A percentile compares a stretch with the other conserved stretches of the same genome.
Evolutionary conservation across 176 grass and related monocot species (phyloP).

Genomic region (Ampelocalamus luodianensis): DNA sequence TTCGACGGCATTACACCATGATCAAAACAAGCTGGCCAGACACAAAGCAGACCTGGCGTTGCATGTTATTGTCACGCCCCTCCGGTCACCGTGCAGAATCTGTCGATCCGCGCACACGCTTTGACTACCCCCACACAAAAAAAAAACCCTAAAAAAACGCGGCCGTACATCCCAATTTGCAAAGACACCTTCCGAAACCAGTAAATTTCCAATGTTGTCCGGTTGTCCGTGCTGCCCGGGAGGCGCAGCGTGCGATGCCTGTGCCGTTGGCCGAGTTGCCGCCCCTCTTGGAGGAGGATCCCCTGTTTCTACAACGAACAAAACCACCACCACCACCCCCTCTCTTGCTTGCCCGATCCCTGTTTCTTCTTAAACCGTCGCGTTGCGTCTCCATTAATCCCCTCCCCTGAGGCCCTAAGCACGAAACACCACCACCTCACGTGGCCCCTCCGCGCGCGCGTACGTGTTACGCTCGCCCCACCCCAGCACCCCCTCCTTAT

Average conservation of each 20-base stretch:
- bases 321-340: background rate
- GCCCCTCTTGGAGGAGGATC: background rate
- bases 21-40: background rate
- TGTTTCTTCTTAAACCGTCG: background rate
- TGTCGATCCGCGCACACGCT: conserved; percentile 1
- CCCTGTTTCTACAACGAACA: background rate
- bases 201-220: background rate
- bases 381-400: background rate
- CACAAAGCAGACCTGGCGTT: background rate
- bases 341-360: background rate
- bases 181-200: background rate
- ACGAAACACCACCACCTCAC: background rate
- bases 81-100: conserved; percentile 34
- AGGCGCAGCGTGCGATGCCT: background rate
- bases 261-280: background rate
- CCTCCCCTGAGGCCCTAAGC: background rate
- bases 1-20: background rate
- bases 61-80: background rate
- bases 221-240: no score
- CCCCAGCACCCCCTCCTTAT: conserved; percentile 34
- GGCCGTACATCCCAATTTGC: background rate
- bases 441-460: conserved; percentile 38
- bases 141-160: background rate
- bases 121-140: background rate
- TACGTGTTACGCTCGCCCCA: conserved; percentile 18